Evolutionary conservation across 2,329 filamentous ascomycete genomes (phyloP).

Genomic region (Alternaria panax): DNA sequence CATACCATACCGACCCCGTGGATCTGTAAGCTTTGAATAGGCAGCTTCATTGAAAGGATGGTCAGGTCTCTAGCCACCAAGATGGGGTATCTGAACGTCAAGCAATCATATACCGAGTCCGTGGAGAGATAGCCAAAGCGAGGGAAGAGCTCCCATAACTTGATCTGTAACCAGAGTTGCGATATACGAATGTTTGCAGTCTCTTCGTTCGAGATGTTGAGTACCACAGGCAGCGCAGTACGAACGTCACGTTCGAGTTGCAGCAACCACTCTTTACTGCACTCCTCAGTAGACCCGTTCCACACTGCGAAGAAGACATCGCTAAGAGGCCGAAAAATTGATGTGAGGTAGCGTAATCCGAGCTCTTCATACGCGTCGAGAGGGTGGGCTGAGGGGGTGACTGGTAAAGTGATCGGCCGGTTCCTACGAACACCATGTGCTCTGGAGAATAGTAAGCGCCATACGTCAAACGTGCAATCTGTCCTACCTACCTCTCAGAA

Average conservation of each 20-base stretch:
- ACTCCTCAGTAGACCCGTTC: constrained; percentile 69
- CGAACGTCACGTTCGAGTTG: constrained; percentile 69
- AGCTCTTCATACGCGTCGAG: constrained; percentile 64
- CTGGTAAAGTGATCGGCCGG: constrained; percentile 73
- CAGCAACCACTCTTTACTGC: constrained; percentile 64
- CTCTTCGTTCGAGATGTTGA: constrained; percentile 61
- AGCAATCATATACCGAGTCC: constrained; percentile 58
- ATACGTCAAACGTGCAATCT: neutral
- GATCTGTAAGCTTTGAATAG: constrained; percentile 31
- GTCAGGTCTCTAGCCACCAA: constrained; percentile 69
- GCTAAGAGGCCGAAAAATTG: constrained; percentile 71
- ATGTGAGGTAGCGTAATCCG: constrained; percentile 64
- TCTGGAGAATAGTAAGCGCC: constrained; percentile 46
- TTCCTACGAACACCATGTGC: constrained; percentile 75
- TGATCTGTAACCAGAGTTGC: constrained; percentile 71
- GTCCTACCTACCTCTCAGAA: constrained; percentile 30
- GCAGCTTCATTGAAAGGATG: constrained; percentile 45
- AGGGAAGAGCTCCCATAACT: constrained; percentile 68
- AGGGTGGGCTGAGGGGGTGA: constrained; percentile 71
- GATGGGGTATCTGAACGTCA: constrained; percentile 70
- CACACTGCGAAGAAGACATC: constrained; percentile 69
- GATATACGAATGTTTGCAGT: constrained; percentile 64
- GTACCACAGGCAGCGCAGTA: constrained; percentile 61
- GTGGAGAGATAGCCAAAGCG: constrained; percentile 62
- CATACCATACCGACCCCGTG: constrained; percentile 42